These are phyloP conservation scores for Dictyophora rubrovolvata DNA, from an alignment of 768 basidiomycete species.

Conservation along the genomic window DNA sequence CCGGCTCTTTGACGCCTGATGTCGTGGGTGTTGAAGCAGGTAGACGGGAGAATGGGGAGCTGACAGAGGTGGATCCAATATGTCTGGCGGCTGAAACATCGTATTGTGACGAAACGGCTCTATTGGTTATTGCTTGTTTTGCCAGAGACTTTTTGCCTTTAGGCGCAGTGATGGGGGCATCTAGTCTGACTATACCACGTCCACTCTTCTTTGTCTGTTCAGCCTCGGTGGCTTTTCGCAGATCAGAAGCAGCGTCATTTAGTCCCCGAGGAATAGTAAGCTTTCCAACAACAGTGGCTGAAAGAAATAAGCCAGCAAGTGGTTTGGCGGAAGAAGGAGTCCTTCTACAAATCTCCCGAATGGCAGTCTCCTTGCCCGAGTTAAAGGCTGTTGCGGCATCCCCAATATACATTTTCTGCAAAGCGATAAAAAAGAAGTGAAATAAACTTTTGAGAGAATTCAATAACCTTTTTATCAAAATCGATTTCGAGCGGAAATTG, in stretches of 20 bases:
- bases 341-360: conserved; percentile 57
- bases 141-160: conserved; percentile 25
- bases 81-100: conserved; percentile 20
- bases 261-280: conserved; percentile 58
- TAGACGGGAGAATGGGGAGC: conserved; percentile 20
- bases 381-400: conserved; percentile 19
- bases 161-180: conserved; percentile 23
- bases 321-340: conserved; percentile 47
- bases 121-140: conserved; percentile 8
- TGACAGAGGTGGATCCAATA: conserved; percentile 16
- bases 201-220: conserved; percentile 39
- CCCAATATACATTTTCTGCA: conserved; percentile 31
- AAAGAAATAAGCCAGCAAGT: conserved; percentile 57
- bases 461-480: conserved; percentile 4
- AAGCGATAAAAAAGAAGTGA: background rate
- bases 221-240: conserved; percentile 25
- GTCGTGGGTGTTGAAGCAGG: conserved; percentile 15
- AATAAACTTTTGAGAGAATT: background rate
- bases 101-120: conserved; percentile 7
- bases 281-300: conserved; percentile 67
- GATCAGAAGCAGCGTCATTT: conserved; percentile 33
- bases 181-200: conserved; percentile 35
- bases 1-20: conserved; percentile 10
- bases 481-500: conserved; percentile 8
- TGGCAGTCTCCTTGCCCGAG: conserved; percentile 4